Conservation (phyloP, 2,329 filamentous ascomycete species). For the Sclerotinia nivalis region DNA sequence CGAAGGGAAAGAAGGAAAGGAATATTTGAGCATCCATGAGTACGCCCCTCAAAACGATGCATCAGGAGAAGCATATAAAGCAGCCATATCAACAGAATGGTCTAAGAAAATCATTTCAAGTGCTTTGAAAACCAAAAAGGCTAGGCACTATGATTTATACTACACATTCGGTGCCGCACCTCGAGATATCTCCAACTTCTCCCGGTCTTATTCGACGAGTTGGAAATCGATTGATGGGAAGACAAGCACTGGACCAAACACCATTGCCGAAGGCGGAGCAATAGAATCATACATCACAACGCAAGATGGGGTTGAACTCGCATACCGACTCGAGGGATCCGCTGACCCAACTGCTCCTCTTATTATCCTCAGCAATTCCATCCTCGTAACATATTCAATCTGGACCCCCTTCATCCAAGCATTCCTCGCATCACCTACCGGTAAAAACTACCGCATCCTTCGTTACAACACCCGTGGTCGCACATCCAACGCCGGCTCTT, state of each 20-base stretch:
- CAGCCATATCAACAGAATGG: constrained; percentile 64
- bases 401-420: constrained; percentile 70
- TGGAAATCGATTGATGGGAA: constrained; percentile 51
- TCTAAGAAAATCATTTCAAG: constrained; percentile 58
- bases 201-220: constrained; percentile 31
- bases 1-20: constrained; percentile 56
- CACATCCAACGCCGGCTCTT: constrained; percentile 27
- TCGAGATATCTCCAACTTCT: constrained; percentile 56
- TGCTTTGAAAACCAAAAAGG: constrained; percentile 56
- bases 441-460: constrained; percentile 64
- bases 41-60: constrained; percentile 68
- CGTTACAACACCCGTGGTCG: constrained; percentile 74
- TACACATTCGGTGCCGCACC: constrained; percentile 78
- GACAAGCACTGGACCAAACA: constrained; percentile 39
- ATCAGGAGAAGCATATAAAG: constrained; percentile 62
- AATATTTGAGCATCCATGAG: constrained; percentile 71
- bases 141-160: constrained; percentile 68
- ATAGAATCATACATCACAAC: constrained; percentile 70
- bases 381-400: constrained; percentile 76
- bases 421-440: constrained; percentile 35
- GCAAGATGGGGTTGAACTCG: constrained; percentile 65
- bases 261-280: constrained; percentile 50
- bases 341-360: constrained; percentile 65
- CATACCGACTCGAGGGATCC: constrained; percentile 76
- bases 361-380: constrained; percentile 76